Percentiles rank a stretch among this genome's conserved stretches.
Conservation (phyloP, 176 grass and related monocot genomes). For the Aegilops sharonensis region DNA sequence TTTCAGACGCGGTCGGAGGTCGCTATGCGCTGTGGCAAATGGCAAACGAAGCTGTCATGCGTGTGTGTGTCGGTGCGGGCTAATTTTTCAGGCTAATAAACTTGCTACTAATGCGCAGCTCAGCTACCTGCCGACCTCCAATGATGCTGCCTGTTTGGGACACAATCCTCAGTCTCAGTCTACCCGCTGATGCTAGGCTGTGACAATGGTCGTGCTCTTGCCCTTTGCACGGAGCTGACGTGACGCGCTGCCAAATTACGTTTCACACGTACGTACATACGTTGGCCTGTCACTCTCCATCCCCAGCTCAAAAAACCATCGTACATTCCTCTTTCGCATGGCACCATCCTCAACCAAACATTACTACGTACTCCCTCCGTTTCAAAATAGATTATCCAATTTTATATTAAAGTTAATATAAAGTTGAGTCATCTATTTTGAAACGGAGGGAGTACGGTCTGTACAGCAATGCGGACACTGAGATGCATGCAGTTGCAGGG, state of each 20-base stretch:
- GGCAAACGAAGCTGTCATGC: neutral
- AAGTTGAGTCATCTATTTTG: no score
- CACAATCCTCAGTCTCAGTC: neutral
- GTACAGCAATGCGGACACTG: neutral
- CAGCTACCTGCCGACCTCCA: neutral
- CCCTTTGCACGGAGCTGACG: neutral
- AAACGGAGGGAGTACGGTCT: no score
- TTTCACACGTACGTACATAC: neutral
- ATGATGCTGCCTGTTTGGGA: neutral
- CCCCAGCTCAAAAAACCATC: constrained; percentile 8
- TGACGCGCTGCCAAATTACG: constrained; percentile 30
- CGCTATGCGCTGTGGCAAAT: neutral
- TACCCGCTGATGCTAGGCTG: neutral
- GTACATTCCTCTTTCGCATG: neutral
- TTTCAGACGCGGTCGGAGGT: neutral
- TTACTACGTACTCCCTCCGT: neutral
- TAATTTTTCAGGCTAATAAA: constrained; percentile 26
- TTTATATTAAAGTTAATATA: no score
- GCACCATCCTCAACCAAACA: neutral
- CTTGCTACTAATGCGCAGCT: neutral
- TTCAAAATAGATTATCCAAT: no score
- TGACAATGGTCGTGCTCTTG: neutral
- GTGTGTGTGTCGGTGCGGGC: constrained; percentile 20
- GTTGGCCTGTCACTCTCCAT: constrained; percentile 41
- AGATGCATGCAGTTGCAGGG: neutral